Percentiles rank a stretch among this genome's conserved stretches.
Evolutionary conservation across 2,329 filamentous ascomycete genomes (phyloP).

Genomic region (Claviceps arundinis): DNA sequence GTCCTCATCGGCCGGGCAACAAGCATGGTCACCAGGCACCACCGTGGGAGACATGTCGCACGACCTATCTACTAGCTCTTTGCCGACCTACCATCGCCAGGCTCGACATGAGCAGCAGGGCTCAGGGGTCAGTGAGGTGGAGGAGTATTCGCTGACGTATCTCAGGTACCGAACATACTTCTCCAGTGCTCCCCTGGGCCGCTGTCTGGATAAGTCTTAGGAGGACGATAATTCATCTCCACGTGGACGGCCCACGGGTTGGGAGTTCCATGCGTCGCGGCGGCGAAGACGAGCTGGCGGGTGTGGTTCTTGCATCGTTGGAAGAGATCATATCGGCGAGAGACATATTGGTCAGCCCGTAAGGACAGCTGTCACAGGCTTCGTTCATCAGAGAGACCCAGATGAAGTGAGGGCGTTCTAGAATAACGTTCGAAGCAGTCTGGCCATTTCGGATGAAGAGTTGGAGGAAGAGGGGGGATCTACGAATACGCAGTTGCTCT

Average conservation of each 20-base stretch:
- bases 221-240: neutral
- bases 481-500: neutral
- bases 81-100: neutral
- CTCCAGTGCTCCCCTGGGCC: conserved; percentile 15
- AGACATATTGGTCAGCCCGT: no score
- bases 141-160: conserved; percentile 19
- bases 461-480: conserved; percentile 7
- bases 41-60: neutral
- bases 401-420: conserved; percentile 19
- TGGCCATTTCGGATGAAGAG: conserved; percentile 20
- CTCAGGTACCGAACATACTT: conserved; percentile 21
- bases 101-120: neutral
- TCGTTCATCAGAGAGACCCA: conserved; percentile 8
- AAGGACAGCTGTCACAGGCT: neutral
- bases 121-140: conserved; percentile 9
- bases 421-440: conserved; percentile 16
- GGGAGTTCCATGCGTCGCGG: neutral
- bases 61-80: conserved; percentile 3
- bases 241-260: neutral
- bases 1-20: conserved; percentile 8
- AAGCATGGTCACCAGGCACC: conserved; percentile 1
- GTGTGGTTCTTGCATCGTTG: no score
- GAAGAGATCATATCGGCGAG: neutral
- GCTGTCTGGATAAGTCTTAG: conserved; percentile 15
- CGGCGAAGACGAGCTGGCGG: neutral